These are phyloP conservation scores for Pueraria montana DNA, from an alignment of 306 rosid species.

Conservation along the genomic window DNA sequence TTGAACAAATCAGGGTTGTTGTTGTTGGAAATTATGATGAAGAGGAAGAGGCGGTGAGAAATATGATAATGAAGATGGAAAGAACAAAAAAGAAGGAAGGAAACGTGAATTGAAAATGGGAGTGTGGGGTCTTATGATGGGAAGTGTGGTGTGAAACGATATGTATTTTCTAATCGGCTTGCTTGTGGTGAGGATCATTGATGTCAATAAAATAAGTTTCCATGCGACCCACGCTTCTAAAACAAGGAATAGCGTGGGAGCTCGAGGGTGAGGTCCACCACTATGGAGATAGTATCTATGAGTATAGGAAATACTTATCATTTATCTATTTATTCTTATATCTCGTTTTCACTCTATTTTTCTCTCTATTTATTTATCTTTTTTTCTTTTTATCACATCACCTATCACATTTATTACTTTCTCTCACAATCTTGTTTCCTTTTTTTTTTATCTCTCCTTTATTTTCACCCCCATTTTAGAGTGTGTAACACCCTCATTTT, in stretches of 20 bases:
- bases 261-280: neutral
- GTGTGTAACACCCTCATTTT: too few relatives aligned
- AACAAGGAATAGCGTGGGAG: neutral
- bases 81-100: neutral
- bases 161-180: neutral
- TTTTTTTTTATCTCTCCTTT: too few relatives aligned
- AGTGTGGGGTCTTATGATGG: neutral
- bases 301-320: too few relatives aligned
- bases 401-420: too few relatives aligned
- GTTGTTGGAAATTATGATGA: neutral
- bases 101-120: neutral
- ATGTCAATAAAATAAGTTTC: neutral
- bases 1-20: neutral
- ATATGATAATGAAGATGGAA: neutral
- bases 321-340: too few relatives aligned
- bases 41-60: slow-evolving; percentile 2
- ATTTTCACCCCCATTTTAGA: too few relatives aligned
- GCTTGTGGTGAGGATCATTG: neutral
- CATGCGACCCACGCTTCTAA: slow-evolving; percentile 46
- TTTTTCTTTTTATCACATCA: too few relatives aligned
- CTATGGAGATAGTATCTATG: too few relatives aligned
- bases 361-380: too few relatives aligned
- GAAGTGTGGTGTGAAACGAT: neutral
- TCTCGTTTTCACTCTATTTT: too few relatives aligned
- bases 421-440: too few relatives aligned